Conservation (phyloP, 2,329 filamentous ascomycete genomes). For the Setomelanomma holmii region DNA sequence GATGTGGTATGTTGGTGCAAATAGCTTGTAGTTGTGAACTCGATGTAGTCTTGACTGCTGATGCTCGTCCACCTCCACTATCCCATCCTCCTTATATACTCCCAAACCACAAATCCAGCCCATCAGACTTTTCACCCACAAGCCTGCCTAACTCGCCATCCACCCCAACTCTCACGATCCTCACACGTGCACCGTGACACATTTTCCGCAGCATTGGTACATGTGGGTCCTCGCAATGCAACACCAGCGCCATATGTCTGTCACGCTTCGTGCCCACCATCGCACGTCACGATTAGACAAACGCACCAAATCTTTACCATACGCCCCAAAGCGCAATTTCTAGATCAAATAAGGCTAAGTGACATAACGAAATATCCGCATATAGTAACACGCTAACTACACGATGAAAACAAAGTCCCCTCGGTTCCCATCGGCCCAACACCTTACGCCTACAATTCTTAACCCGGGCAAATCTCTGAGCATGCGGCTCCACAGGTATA, state of each 20-base stretch:
- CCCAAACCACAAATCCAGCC: background rate
- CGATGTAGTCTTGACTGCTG: background rate
- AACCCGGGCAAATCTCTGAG: constrained; percentile 10
- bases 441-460: constrained; percentile 7
- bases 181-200: constrained; percentile 17
- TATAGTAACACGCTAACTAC: constrained; percentile 12
- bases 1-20: constrained; percentile 1
- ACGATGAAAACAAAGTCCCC: background rate
- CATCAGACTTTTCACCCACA: background rate
- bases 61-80: background rate
- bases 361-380: constrained; percentile 17
- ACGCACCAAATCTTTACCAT: constrained; percentile 1
- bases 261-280: constrained; percentile 7
- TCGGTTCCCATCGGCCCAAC: constrained; percentile 18
- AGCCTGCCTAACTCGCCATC: background rate
- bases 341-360: background rate
- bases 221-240: constrained; percentile 17
- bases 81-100: constrained; percentile 18
- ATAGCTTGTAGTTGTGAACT: constrained; percentile 5
- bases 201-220: constrained; percentile 15
- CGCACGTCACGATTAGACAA: constrained; percentile 12
- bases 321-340: background rate
- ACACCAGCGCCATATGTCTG: background rate
- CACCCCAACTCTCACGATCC: constrained; percentile 9
- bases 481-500: constrained; percentile 14